Conservation (phyloP, 2,329 filamentous ascomycete species). For the Penicillium crustosum region DNA sequence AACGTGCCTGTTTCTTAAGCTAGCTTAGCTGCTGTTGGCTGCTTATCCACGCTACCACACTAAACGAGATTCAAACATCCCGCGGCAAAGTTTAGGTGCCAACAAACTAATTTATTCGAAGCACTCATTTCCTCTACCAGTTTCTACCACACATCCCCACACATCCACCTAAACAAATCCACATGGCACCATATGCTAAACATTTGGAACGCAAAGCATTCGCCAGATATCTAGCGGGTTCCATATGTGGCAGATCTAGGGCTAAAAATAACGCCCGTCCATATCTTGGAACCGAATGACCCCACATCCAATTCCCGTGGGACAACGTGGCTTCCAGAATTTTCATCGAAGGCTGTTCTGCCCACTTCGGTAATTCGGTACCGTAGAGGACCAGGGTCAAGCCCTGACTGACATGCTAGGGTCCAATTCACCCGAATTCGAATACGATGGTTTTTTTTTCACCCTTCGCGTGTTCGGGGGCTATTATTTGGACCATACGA, state of each 20-base stretch:
- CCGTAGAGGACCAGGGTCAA: background rate
- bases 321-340: slow-evolving; percentile 34
- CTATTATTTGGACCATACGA: background rate
- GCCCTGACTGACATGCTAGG: background rate
- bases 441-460: background rate
- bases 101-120: background rate
- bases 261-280: slow-evolving; percentile 28
- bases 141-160: background rate
- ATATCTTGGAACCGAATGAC: background rate
- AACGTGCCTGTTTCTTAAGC: background rate
- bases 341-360: slow-evolving; percentile 22
- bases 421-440: background rate
- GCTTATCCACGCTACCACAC: background rate
- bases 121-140: slow-evolving; percentile 1
- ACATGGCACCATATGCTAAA: background rate
- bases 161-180: background rate
- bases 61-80: background rate
- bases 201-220: background rate
- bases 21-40: background rate
- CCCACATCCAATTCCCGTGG: slow-evolving; percentile 4
- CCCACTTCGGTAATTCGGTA: slow-evolving; percentile 1
- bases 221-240: background rate
- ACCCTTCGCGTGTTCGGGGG: background rate
- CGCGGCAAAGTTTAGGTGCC: background rate
- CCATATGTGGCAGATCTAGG: slow-evolving; percentile 17